Percentiles rank a stretch among this genome's conserved stretches.
Conservation (phyloP, 768 basidiomycete species). For the Phylloporus sp. region DNA sequence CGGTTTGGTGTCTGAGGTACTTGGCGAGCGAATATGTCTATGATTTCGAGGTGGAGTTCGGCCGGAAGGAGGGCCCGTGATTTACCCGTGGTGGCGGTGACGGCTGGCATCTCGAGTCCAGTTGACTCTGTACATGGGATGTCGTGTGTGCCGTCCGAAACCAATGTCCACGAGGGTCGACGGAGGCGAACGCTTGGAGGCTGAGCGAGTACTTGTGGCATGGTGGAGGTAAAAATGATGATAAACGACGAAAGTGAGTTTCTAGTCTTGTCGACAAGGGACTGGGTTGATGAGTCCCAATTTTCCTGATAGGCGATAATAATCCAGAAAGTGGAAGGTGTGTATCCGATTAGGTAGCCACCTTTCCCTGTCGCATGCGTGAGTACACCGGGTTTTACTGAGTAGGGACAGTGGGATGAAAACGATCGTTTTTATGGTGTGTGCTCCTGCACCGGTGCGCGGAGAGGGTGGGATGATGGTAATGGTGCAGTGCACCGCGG, state of each 20-base stretch:
- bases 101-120: not conserved
- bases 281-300: not conserved
- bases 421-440: constrained; percentile 2
- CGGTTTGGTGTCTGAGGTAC: constrained; percentile 6
- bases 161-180: constrained; percentile 5
- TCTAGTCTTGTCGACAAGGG: constrained; percentile 3
- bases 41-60: constrained; percentile 30
- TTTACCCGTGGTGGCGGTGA: constrained; percentile 4
- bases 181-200: constrained; percentile 1
- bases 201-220: constrained; percentile 12
- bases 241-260: constrained; percentile 5
- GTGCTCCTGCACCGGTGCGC: constrained; percentile 12
- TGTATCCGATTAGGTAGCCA: constrained; percentile 2
- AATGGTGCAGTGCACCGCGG: constrained; percentile 1
- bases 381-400: constrained; percentile 1
- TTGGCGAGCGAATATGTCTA: constrained; percentile 22
- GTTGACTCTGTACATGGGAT: not conserved
- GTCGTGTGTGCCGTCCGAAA: not conserved
- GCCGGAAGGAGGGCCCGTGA: constrained; percentile 19
- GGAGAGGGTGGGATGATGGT: constrained; percentile 10
- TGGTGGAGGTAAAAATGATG: constrained; percentile 3
- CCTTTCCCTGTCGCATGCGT: not conserved
- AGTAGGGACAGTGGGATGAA: constrained; percentile 1
- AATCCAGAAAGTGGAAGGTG: not conserved
- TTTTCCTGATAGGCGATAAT: constrained; percentile 1